Evolutionary conservation across 169 alveolate species (phyloP).

Genomic region (Cryptosporidium andersoni): DNA sequence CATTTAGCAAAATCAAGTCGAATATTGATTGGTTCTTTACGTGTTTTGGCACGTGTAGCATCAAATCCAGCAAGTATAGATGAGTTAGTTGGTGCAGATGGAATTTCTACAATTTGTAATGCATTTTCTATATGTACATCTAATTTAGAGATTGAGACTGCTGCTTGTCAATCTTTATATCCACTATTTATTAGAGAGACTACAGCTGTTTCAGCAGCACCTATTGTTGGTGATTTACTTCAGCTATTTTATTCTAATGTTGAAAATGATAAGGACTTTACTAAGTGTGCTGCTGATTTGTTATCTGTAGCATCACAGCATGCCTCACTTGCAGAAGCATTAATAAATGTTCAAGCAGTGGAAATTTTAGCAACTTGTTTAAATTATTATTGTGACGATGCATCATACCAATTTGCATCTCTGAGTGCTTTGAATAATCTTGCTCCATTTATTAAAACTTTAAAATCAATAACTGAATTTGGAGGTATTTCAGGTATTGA

Average conservation of each 20-base stretch:
- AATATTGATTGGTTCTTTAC: slow-evolving; percentile 86
- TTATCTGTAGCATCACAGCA: slow-evolving; percentile 85
- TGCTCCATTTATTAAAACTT: slow-evolving; percentile 81
- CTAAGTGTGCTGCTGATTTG: slow-evolving; percentile 67
- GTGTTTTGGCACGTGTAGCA: slow-evolving; percentile 87
- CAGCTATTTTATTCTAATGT: slow-evolving; percentile 57
- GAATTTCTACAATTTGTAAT: slow-evolving; percentile 85
- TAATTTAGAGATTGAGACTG: slow-evolving; percentile 82
- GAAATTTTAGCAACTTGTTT: slow-evolving; percentile 89
- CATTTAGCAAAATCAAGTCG: slow-evolving; percentile 69
- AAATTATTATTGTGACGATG: slow-evolving; percentile 86
- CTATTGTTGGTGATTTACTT: slow-evolving; percentile 53
- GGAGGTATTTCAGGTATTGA: slow-evolving; percentile 90
- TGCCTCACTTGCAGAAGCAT: slow-evolving; percentile 84
- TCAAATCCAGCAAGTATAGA: slow-evolving; percentile 85
- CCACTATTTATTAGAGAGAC: slow-evolving; percentile 76
- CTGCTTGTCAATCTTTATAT: slow-evolving; percentile 84
- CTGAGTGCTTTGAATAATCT: slow-evolving; percentile 83
- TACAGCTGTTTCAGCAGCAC: slow-evolving; percentile 61
- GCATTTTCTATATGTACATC: slow-evolving; percentile 85
- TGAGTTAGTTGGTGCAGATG: slow-evolving; percentile 84
- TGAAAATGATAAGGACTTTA: slow-evolving; percentile 61
- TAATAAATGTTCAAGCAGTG: slow-evolving; percentile 84
- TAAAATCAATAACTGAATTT: slow-evolving; percentile 85
- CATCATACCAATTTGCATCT: slow-evolving; percentile 82